Evolutionary conservation across 1,284 basidiomycete genomes (phyloP).

Genomic region (Amylostereum areolatum): DNA sequence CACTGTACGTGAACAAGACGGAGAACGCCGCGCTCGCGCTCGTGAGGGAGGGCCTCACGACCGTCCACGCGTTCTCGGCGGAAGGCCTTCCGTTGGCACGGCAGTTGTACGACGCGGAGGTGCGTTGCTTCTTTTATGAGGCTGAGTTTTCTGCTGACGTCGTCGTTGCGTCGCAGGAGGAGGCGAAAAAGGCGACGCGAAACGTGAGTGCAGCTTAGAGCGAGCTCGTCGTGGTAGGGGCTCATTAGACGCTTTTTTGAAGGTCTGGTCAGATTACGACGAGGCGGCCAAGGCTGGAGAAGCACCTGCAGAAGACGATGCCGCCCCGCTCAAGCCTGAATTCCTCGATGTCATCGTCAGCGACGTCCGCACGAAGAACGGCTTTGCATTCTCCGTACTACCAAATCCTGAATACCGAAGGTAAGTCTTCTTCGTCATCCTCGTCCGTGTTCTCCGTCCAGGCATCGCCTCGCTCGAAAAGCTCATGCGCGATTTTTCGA

Average conservation of each 20-base stretch:
- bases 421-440: slow-evolving; percentile 34
- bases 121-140: too few species aligned
- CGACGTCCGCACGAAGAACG: slow-evolving; percentile 73
- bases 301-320: slow-evolving; percentile 38
- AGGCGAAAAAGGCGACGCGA: slow-evolving; percentile 75
- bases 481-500: slow-evolving; percentile 89
- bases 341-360: slow-evolving; percentile 92
- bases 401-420: slow-evolving; percentile 88
- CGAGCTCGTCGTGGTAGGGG: too few species aligned
- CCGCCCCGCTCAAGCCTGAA: slow-evolving; percentile 64
- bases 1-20: slow-evolving; percentile 74
- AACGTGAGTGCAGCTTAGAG: too few species aligned
- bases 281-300: slow-evolving; percentile 54
- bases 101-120: slow-evolving; percentile 84
- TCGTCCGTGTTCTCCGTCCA: slow-evolving; percentile 22
- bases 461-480: slow-evolving; percentile 86
- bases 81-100: slow-evolving; percentile 74
- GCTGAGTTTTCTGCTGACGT: too few species aligned
- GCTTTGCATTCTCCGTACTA: slow-evolving; percentile 85
- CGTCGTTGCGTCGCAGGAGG: too few species aligned
- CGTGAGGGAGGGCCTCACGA: slow-evolving; percentile 81
- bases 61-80: slow-evolving; percentile 85
- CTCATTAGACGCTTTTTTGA: too few species aligned
- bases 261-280: slow-evolving; percentile 85
- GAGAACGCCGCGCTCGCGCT: slow-evolving; percentile 85